These are phyloP conservation scores for Symmetrospora coprosmae DNA, from an alignment of 768 basidiomycete species.

Conservation along the genomic window DNA sequence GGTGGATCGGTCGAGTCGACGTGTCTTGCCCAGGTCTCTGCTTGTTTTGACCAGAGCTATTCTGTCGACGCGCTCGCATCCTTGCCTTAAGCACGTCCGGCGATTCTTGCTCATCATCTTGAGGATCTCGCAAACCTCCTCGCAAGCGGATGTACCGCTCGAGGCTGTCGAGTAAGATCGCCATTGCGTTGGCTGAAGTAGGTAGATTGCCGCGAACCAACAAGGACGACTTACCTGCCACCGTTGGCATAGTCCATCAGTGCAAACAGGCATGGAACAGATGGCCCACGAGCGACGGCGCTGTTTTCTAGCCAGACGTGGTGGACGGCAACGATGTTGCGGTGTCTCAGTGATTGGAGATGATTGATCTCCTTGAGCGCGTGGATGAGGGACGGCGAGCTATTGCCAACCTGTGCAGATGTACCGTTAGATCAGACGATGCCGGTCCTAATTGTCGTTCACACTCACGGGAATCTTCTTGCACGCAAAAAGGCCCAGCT, in stretches of 20 bases:
- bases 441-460: not conserved
- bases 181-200: not conserved
- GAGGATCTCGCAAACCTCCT: not conserved
- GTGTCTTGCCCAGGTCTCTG: conserved; percentile 36
- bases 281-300: not conserved
- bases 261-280: conserved; percentile 22
- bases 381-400: not conserved
- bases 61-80: conserved; percentile 52
- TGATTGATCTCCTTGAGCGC: conserved; percentile 51
- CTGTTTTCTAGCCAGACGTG: conserved; percentile 22
- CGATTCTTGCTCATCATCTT: conserved; percentile 15
- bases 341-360: conserved; percentile 71
- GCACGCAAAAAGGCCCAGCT: conserved; percentile 74
- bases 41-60: conserved; percentile 62
- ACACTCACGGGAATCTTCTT: conserved; percentile 67
- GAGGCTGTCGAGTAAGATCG: not conserved
- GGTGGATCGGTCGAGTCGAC: conserved; percentile 49
- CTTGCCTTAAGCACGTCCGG: conserved; percentile 33
- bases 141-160: conserved; percentile 10
- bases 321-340: conserved; percentile 87
- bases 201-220: not conserved
- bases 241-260: conserved; percentile 91
- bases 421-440: not conserved
- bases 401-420: conserved; percentile 6
- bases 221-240: conserved; percentile 38